Evolutionary conservation across 2,329 filamentous ascomycete genomes (phyloP), one percentile per base, ranked within the genome.

Genomic region (Colletotrichum somersetense): DNA sequence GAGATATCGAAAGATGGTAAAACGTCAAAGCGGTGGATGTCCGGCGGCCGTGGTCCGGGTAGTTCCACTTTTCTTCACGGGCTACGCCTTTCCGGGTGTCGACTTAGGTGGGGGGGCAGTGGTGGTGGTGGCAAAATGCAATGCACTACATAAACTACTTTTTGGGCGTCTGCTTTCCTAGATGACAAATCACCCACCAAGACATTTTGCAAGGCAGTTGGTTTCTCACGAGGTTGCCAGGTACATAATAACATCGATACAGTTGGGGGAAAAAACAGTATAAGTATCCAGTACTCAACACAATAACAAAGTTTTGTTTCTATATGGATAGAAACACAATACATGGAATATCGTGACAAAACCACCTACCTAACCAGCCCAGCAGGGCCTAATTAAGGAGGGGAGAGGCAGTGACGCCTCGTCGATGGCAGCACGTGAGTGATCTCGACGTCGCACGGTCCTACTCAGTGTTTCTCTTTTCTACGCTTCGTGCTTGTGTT

Each of bases 71-170:
- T 26, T 18, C 40, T 38, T 48, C 64, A 64, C 42, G 33, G 30
- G 38, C 52, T 44, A 52, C 53, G 53, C 53, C 53, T 56, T 38
- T 38, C 20, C 53, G 33, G 53, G 38, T 69, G 69, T 64, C 59
- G 46, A 55, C 55, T 50, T 53, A 55, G 59, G 52, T 55, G 69
- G 58, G 48, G 14, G 18, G 48, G 35, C 46, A 14, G 44, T 48
- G 23, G 23, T 20, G 23, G 42, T 53, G 53, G 66, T 69, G 69
- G 69, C 66, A 55, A 72, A 72, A 64, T 61, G 59, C 52, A n/a
- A 58, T 52, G 30, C 30, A 30, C 30, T 30, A 30, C 30, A 4
- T 30, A 30, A 30, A 30, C 30, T 30, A n/a, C 48, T 48, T 48
- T 50, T 48, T 50, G 33, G 35, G 20, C n/a, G 40, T 35, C 5